phyloP scores from a whole-genome alignment of 257 asterid species.

The Nicotiana noctiflora region DNA sequence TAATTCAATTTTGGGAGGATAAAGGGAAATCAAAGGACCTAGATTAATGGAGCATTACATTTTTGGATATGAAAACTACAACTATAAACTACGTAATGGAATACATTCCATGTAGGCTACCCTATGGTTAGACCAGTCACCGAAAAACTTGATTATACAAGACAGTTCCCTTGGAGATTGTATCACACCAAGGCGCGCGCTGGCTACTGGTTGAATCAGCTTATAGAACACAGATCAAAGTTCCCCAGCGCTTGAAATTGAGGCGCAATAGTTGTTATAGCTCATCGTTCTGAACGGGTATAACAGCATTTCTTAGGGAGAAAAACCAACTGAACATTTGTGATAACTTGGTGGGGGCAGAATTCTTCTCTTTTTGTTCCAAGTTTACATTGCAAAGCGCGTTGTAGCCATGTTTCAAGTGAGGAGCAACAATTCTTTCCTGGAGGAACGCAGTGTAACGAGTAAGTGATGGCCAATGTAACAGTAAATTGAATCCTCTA shows the following conservation, averaged over 20 bases:
- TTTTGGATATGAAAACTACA: not conserved
- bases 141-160: not conserved
- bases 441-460: constrained; percentile 22
- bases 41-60: not conserved
- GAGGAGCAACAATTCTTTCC: constrained; percentile 83
- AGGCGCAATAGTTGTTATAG: constrained; percentile 20
- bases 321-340: constrained; percentile 49
- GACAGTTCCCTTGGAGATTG: not conserved
- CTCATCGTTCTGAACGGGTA: constrained; percentile 36
- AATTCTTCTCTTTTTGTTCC: not conserved
- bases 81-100: not conserved
- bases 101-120: not conserved
- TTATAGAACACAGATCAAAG: not conserved
- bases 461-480: not conserved
- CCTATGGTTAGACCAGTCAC: not conserved
- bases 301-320: constrained; percentile 17
- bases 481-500: not conserved
- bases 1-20: not conserved
- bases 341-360: constrained; percentile 27
- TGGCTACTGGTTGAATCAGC: not conserved
- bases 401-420: constrained; percentile 62
- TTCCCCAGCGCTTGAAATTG: not conserved
- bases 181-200: not conserved
- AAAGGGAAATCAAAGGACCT: not conserved
- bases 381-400: constrained; percentile 42